Conservation (phyloP, 176 grass and related monocot species). For the Rhipidocladum racemiflorum region DNA sequence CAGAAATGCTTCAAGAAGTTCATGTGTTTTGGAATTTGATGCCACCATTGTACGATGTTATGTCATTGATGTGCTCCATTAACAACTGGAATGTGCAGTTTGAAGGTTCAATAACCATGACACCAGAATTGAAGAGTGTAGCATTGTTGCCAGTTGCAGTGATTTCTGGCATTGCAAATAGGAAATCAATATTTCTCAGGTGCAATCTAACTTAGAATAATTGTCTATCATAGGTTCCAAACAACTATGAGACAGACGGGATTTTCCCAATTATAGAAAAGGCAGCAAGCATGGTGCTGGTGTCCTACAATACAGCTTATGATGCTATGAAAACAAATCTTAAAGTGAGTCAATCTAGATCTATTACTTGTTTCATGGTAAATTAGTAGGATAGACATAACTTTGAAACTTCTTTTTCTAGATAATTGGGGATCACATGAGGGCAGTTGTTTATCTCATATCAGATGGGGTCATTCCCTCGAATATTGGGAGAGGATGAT, state of each 20-base stretch:
- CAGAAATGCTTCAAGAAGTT: too few species aligned
- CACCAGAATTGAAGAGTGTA: too few species aligned
- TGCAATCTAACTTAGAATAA: slow-evolving; percentile 21
- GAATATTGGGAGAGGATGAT: slow-evolving; percentile 98
- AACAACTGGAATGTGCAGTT: too few species aligned
- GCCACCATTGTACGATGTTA: too few species aligned
- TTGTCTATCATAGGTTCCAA: slow-evolving; percentile 68
- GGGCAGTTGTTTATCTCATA: slow-evolving; percentile 97
- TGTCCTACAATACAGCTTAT: slow-evolving; percentile 65
- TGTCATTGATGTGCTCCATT: too few species aligned
- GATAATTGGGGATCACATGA: slow-evolving; percentile 98
- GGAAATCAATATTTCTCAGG: too few species aligned
- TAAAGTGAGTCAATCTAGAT: slow-evolving; percentile 54
- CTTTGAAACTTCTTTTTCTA: slow-evolving; percentile 41
- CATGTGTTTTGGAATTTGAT: too few species aligned
- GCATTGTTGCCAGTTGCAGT: too few species aligned
- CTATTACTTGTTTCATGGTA: slow-evolving; percentile 9
- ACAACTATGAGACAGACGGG: slow-evolving; percentile 95
- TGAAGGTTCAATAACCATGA: too few species aligned
- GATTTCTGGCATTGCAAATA: too few species aligned
- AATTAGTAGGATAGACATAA: slow-evolving; percentile 15
- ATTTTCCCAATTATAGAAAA: slow-evolving; percentile 94
- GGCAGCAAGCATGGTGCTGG: slow-evolving; percentile 66
- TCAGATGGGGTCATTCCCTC: slow-evolving; percentile 90
- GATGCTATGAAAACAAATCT: slow-evolving; percentile 66